These are phyloP conservation scores for Kwoniella sp. DNA, from an alignment of 768 basidiomycete genomes.

Conservation along the genomic window DNA sequence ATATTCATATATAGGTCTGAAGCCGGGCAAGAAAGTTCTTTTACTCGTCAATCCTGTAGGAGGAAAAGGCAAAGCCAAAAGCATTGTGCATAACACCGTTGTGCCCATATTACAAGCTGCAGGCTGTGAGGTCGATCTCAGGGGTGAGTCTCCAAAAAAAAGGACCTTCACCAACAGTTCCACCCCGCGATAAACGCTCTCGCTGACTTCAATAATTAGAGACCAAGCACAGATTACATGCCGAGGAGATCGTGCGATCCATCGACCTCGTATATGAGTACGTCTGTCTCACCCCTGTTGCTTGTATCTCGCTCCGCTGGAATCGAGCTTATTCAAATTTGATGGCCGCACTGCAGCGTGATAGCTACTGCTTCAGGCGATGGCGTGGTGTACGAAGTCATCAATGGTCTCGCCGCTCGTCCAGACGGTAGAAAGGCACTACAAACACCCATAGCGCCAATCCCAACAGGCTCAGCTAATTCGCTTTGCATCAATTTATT, in stretches of 20 bases:
- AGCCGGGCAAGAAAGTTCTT: constrained; percentile 42
- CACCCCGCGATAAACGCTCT: neutral
- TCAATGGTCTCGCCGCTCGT: constrained; percentile 54
- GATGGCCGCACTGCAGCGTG: constrained; percentile 28
- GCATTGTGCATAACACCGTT: constrained; percentile 42
- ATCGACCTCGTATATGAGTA: constrained; percentile 52
- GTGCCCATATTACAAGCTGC: constrained; percentile 53
- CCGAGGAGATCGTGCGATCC: constrained; percentile 46
- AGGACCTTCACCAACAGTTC: no score
- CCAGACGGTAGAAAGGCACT: constrained; percentile 51
- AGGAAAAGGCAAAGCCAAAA: constrained; percentile 53
- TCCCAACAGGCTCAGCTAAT: constrained; percentile 56
- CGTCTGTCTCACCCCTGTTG: constrained; percentile 12
- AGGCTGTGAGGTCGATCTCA: constrained; percentile 45
- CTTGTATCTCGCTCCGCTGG: neutral
- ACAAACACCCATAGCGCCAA: constrained; percentile 51
- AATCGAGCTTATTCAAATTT: neutral
- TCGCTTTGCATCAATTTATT: constrained; percentile 51
- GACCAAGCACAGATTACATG: constrained; percentile 53
- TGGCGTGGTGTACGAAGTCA: constrained; percentile 54
- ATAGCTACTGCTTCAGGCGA: constrained; percentile 55
- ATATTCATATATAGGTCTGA: constrained; percentile 27
- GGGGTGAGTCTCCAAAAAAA: constrained; percentile 34
- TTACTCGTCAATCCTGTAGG: constrained; percentile 55
- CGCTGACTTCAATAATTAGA: constrained; percentile 31